These are phyloP conservation scores for Daldinia vernicosa DNA, from an alignment of 495 filamentous ascomycete genomes.

Conservation along the genomic window DNA sequence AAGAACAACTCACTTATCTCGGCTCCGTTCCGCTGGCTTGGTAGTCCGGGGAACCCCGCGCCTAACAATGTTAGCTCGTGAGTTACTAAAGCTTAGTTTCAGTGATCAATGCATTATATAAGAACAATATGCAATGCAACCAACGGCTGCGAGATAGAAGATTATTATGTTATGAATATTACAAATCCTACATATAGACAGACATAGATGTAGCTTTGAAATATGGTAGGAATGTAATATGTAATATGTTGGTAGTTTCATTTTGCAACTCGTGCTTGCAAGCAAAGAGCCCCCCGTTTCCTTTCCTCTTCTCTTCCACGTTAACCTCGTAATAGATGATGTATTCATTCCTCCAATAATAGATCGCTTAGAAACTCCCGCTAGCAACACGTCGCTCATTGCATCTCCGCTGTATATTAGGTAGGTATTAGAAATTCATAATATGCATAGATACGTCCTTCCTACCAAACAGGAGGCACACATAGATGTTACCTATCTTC, in stretches of 20 bases:
- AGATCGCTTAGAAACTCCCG: not conserved
- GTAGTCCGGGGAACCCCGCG: constrained; percentile 1
- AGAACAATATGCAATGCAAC: not conserved
- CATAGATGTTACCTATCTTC: not conserved
- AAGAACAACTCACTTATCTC: not conserved
- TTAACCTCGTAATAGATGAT: not conserved
- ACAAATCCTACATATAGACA: not conserved
- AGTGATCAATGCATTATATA: not conserved
- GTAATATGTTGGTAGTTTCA: not conserved
- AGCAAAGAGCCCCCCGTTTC: not conserved
- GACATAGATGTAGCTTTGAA: not conserved
- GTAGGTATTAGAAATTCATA: not conserved
- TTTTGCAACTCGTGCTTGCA: not conserved
- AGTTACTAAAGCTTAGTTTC: not conserved
- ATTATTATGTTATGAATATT: not conserved
- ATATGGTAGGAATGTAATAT: not conserved
- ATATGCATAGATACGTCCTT: not conserved
- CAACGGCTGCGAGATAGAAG: not conserved
- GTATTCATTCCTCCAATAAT: not conserved
- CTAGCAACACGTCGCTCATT: not conserved
- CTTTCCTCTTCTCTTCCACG: not conserved
- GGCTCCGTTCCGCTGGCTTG: not conserved
- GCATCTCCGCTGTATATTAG: not conserved
- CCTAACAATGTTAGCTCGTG: not conserved
- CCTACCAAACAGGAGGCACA: not conserved